phyloP scores from a whole-genome alignment of 345 rosid species.

The Salix udensis region DNA sequence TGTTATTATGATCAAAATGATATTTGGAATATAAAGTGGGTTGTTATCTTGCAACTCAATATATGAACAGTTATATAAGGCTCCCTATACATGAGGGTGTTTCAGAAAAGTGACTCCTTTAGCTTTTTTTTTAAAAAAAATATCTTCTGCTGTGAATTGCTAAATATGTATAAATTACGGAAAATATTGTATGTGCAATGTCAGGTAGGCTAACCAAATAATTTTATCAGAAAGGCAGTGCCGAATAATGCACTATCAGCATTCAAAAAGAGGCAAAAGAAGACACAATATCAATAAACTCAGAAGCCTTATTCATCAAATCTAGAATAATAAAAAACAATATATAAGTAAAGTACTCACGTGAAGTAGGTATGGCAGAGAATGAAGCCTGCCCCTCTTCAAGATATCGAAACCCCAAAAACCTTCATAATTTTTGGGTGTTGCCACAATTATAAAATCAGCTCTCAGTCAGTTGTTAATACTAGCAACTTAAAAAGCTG shows the following conservation, averaged over 20 bases:
- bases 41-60: neutral
- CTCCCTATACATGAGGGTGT: neutral
- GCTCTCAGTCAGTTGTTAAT: conserved; percentile 11
- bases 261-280: neutral
- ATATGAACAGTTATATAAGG: neutral
- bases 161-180: neutral
- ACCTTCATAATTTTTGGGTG: conserved; percentile 52
- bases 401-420: conserved; percentile 62
- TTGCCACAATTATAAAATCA: conserved; percentile 19
- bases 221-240: neutral
- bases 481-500: neutral
- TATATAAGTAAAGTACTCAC: conserved; percentile 33
- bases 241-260: neutral
- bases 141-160: neutral
- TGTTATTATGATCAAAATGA: neutral
- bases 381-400: conserved; percentile 37
- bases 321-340: conserved; percentile 6
- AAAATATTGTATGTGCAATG: neutral
- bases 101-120: neutral
- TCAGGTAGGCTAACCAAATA: neutral
- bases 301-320: neutral
- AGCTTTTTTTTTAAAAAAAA: neutral
- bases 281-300: neutral
- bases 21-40: neutral
- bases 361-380: conserved; percentile 25